Conservation (phyloP, 2,329 filamentous ascomycete species). For the Phaeosphaeriaceae sp. region DNA sequence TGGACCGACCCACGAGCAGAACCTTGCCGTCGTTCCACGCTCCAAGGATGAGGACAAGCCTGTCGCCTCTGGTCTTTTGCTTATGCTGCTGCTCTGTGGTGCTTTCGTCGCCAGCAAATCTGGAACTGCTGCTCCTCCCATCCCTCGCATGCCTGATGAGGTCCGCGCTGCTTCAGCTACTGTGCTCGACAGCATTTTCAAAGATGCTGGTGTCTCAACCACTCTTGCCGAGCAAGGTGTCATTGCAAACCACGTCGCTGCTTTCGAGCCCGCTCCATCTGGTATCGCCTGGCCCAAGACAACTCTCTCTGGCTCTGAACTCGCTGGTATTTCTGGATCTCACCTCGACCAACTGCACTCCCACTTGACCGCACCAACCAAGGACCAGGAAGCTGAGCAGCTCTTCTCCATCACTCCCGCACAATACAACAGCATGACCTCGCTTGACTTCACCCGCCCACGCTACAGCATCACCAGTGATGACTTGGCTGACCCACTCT, state of each 20-base stretch:
- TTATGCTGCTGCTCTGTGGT: constrained; percentile 95
- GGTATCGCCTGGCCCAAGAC: constrained; percentile 47
- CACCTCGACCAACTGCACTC: constrained; percentile 51
- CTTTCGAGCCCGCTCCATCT: constrained; percentile 48
- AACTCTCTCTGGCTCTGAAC: constrained; percentile 45
- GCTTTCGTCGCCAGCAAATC: constrained; percentile 93
- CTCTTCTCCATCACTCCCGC: constrained; percentile 84
- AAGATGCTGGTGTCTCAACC: constrained; percentile 71
- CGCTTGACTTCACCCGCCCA: constrained; percentile 69
- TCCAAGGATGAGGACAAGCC: constrained; percentile 60
- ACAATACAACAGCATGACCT: constrained; percentile 86
- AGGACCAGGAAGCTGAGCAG: constrained; percentile 87
- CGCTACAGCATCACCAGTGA: constrained; percentile 58
- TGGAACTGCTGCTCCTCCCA: constrained; percentile 70
- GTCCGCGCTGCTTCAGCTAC: constrained; percentile 78
- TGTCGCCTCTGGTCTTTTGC: constrained; percentile 81
- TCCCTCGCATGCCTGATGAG: constrained; percentile 80
- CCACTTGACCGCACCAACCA: constrained; percentile 65
- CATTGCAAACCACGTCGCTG: constrained; percentile 61
- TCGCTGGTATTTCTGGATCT: constrained; percentile 44
- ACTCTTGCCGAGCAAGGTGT: constrained; percentile 44
- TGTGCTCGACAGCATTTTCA: constrained; percentile 80
- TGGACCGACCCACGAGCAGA: constrained; percentile 46
- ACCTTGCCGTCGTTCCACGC: constrained; percentile 51
- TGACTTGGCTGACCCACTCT: constrained; percentile 45